Base-by-base conservation (phyloP, 108 stramenopile species). In the Fistulifera pelliculosa region DNA sequence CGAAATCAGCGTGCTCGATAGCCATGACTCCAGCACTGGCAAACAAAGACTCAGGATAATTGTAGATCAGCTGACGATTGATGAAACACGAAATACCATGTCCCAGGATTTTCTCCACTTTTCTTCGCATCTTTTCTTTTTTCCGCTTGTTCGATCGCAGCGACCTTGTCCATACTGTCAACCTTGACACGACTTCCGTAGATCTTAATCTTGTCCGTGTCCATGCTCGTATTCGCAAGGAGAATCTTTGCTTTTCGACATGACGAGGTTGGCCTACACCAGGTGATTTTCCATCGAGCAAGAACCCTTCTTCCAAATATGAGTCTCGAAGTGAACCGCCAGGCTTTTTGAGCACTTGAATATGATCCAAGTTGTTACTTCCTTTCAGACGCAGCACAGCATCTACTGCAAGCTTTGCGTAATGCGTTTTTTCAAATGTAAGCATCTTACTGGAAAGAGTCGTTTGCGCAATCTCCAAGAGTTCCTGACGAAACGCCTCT, bases 1-100 rank as follows among this genome's bases (percentile, higher is more conserved):
- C 99, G 73, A 99, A 99, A 73, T 99, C 99, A 24, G 99, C 99
- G 74, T 99, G 99, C 76, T 99, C 99, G 64, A 99, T 98, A 24
- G 94, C 90, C 96, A 99, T 96, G 44, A 99, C 73, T 0, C 93
- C 93, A 7, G 78, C 71, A 44, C 96, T 94, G 10, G 98, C 95
- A 64, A 99, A 99, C 35, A 99, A 76, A 15, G 77, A 77, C 70
- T 98, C 97, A 4, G 99, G 97, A 60, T 91, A 96, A 67, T 99
- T 98, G 84, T 99, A 99, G 67, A 99, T 98, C 48, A 99, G 77
- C 73, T 99, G 99, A 31, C 99, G 78, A 73, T 99, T 99, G 73
- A 99, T 91, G 83, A 99, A 99, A 14, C 95, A 94, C 72, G 94
- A 98, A 76, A 93, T 88, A 2, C 95, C 96, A 61, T 98, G 96